phyloP scores from a whole-genome alignment of 192 early-diverging fungal species.

The Rhizophagus prolifer region DNA sequence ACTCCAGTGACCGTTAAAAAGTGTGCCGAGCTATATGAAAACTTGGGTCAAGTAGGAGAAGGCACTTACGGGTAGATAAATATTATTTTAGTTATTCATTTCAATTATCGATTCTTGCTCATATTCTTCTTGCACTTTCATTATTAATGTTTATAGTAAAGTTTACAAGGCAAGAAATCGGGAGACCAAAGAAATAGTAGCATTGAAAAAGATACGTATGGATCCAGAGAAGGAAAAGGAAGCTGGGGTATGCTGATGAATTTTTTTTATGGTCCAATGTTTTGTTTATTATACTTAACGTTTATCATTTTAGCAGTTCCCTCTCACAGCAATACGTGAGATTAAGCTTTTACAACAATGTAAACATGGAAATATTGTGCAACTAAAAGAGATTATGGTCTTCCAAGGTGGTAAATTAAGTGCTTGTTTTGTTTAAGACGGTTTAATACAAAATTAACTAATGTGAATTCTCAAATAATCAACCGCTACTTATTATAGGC shows the following conservation, averaged over 20 bases:
- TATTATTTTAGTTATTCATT: not conserved
- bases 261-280: not conserved
- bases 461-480: not conserved
- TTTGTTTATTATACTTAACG: not conserved
- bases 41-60: constrained; percentile 77
- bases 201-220: constrained; percentile 80
- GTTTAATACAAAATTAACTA: not conserved
- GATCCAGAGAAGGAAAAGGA: constrained; percentile 77
- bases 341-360: constrained; percentile 73
- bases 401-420: constrained; percentile 48
- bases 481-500: constrained; percentile 23
- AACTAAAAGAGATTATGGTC: constrained; percentile 73
- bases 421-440: not conserved
- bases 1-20: constrained; percentile 25
- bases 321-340: constrained; percentile 85
- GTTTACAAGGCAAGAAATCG: constrained; percentile 79
- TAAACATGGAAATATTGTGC: constrained; percentile 70
- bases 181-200: constrained; percentile 69
- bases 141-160: constrained; percentile 47
- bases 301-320: constrained; percentile 50
- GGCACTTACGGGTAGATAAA: constrained; percentile 71
- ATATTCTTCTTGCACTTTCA: not conserved
- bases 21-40: constrained; percentile 63
- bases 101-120: not conserved
- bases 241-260: constrained; percentile 6